These are phyloP conservation scores for Chamaecrista fasciculata DNA, from an alignment of 306 rosid genomes.

Conservation along the genomic window DNA sequence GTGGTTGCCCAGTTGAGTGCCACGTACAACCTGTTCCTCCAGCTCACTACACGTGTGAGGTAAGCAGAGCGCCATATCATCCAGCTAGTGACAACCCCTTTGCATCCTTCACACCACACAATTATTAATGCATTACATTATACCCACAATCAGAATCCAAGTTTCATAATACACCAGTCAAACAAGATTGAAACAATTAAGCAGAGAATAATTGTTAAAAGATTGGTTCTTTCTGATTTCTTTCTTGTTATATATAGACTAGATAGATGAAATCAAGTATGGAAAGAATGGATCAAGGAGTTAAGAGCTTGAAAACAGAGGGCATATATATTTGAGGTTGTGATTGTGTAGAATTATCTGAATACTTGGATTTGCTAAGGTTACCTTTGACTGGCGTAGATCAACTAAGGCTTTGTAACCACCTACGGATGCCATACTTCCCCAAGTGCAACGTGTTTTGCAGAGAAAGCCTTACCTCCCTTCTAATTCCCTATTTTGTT, in stretches of 20 bases:
- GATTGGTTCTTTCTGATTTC: background rate
- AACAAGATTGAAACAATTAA: no score
- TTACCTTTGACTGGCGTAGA: constrained; percentile 83
- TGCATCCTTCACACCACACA: constrained; percentile 46
- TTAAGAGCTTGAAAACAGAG: background rate
- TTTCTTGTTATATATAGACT: background rate
- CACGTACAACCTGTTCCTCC: constrained; percentile 64
- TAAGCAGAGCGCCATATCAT: constrained; percentile 61
- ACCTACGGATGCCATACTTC: constrained; percentile 94
- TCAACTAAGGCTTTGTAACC: constrained; percentile 83
- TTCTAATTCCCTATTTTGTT: constrained; percentile 64
- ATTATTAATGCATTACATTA: no score
- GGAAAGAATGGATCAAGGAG: no score
- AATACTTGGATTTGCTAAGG: no score
- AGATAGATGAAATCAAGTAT: no score
- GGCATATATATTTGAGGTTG: no score
- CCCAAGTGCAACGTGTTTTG: constrained; percentile 57
- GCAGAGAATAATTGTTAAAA: no score
- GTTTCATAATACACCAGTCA: no score
- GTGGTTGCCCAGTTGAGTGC: constrained; percentile 62
- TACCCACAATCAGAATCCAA: no score
- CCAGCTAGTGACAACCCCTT: constrained; percentile 52
- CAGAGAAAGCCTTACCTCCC: constrained; percentile 71
- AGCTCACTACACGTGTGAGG: constrained; percentile 56
- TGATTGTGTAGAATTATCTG: no score